Conservation (phyloP, 331 rosid species). For the Rhamnella rubrinervis region DNA sequence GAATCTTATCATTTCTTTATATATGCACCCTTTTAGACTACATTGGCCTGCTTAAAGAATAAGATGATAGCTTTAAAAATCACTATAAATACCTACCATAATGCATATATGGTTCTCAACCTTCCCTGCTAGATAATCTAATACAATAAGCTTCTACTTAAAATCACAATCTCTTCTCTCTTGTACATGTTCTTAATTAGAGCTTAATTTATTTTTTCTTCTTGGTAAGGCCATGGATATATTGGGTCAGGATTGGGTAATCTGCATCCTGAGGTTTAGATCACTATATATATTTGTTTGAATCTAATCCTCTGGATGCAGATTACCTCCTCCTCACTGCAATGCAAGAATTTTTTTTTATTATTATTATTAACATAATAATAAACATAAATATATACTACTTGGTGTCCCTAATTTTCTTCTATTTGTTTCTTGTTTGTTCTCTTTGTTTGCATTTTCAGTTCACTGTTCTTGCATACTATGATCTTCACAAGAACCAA, state of each 20-base stretch:
- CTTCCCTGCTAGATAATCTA: constrained; percentile 7
- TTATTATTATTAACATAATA: neutral
- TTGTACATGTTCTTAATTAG: neutral
- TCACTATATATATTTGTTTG: constrained; percentile 13
- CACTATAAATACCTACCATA: constrained; percentile 47
- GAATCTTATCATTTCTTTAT: constrained; percentile 31
- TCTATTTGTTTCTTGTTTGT: neutral
- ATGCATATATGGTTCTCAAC: constrained; percentile 24
- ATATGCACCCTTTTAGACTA: constrained; percentile 16
- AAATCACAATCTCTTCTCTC: neutral
- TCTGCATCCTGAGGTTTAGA: constrained; percentile 73
- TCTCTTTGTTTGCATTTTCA: constrained; percentile 14
- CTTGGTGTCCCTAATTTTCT: neutral
- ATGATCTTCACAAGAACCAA: neutral
- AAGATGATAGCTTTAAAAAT: constrained; percentile 12
- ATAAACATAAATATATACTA: neutral
- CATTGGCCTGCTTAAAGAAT: constrained; percentile 5
- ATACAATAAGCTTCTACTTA: constrained; percentile 9
- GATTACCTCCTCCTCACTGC: constrained; percentile 58
- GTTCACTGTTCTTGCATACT: neutral
- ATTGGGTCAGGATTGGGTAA: constrained; percentile 73
- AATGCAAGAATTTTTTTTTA: constrained; percentile 20
- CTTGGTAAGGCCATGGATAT: constrained; percentile 14
- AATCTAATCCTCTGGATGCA: constrained; percentile 54
- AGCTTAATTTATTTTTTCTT: constrained; percentile 13